phyloP scores from a whole-genome alignment of 192 early-diverging fungal genomes.

The Linnemannia hyalina region DNA sequence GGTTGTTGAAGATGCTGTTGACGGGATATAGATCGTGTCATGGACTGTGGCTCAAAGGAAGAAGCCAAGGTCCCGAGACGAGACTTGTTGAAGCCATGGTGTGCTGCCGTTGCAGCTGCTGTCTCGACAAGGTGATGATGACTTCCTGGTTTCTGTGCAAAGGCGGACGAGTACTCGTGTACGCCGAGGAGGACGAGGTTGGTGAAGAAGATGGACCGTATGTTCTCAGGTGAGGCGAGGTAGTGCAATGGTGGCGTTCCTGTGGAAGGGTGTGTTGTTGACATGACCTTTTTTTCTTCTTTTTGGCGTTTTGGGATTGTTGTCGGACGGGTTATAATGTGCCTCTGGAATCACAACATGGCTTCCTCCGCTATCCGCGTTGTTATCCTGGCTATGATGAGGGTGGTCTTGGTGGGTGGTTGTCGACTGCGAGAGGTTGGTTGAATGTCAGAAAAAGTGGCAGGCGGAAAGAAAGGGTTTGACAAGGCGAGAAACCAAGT shows the following conservation, averaged over 20 bases:
- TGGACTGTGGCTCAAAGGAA: neutral
- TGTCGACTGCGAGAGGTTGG: neutral
- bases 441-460: neutral
- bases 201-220: conserved; percentile 43
- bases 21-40: neutral
- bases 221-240: conserved; percentile 31
- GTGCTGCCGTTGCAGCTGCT: neutral
- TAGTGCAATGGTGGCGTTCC: conserved; percentile 8
- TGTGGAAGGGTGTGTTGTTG: conserved; percentile 5
- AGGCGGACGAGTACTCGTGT: conserved; percentile 13
- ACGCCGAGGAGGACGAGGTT: conserved; percentile 48
- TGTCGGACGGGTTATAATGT: neutral
- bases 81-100: neutral
- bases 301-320: neutral
- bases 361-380: neutral
- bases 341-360: neutral
- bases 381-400: neutral
- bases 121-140: neutral
- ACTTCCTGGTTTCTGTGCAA: neutral
- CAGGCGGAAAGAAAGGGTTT: too few relatives aligned
- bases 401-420: neutral
- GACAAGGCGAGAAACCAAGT: too few relatives aligned
- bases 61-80: neutral
- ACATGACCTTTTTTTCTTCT: conserved; percentile 19
- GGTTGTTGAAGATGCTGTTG: conserved; percentile 1